phyloP scores from a whole-genome alignment of 2,329 filamentous ascomycete genomes.

The Seiridium cupressi region DNA sequence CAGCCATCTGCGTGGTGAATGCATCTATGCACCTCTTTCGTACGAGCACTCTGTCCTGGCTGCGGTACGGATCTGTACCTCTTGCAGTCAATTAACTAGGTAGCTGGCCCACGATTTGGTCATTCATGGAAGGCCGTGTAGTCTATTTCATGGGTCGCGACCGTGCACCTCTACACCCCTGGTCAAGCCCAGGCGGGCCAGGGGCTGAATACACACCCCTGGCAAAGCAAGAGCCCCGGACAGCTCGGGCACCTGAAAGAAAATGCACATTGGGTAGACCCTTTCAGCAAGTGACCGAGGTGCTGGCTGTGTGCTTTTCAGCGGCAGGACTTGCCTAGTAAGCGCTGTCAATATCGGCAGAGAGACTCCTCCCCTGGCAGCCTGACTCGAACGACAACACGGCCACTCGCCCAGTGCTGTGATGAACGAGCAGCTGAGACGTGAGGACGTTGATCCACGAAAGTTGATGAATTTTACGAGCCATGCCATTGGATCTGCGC shows the following conservation, averaged over 20 bases:
- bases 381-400: background rate
- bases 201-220: background rate
- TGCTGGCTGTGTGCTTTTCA: background rate
- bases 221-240: background rate
- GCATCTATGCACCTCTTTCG: background rate
- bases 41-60: background rate
- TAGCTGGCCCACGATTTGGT: background rate
- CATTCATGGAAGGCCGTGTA: background rate
- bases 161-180: background rate
- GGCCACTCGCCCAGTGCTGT: background rate
- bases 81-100: background rate
- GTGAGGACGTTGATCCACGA: background rate
- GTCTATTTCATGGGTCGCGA: conserved; percentile 10
- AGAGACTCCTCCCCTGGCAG: background rate
- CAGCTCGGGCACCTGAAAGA: background rate
- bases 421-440: background rate
- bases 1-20: background rate
- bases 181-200: background rate
- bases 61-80: background rate
- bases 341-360: background rate
- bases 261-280: background rate
- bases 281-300: background rate
- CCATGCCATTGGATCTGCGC: background rate
- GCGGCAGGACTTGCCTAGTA: background rate
- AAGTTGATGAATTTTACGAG: background rate